A percentile compares a stretch with the other conserved stretches of the same genome.
Conservation (phyloP, 352 stramenopile genomes). For the Plasmopara muralis region DNA sequence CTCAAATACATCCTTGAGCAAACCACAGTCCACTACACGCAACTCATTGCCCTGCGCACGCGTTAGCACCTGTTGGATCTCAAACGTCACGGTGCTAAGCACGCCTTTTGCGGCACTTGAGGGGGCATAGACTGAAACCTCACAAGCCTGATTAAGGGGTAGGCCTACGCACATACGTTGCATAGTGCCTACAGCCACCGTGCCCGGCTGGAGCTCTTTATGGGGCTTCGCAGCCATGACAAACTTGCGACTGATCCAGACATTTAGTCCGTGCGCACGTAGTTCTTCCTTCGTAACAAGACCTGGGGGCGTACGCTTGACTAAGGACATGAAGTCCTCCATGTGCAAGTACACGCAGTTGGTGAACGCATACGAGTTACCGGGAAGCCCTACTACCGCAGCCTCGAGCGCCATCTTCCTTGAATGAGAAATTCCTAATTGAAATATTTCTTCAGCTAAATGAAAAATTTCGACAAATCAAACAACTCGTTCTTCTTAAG, state of each 20-base stretch:
- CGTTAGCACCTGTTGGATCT: slow-evolving; percentile 74
- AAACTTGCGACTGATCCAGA: slow-evolving; percentile 81
- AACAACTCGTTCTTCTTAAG: not conserved
- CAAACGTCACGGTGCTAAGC: slow-evolving; percentile 69
- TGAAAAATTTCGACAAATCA: no score
- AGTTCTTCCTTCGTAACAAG: slow-evolving; percentile 67
- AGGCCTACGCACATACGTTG: slow-evolving; percentile 73
- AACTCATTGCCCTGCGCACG: slow-evolving; percentile 51
- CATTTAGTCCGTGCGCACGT: slow-evolving; percentile 62
- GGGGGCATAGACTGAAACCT: slow-evolving; percentile 59
- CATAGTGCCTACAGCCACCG: slow-evolving; percentile 66
- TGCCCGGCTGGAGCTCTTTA: slow-evolving; percentile 49
- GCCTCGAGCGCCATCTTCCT: slow-evolving; percentile 48
- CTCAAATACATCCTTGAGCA: slow-evolving; percentile 67
- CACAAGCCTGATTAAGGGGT: slow-evolving; percentile 55
- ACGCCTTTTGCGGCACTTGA: slow-evolving; percentile 31
- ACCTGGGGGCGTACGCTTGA: slow-evolving; percentile 51
- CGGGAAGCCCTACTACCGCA: slow-evolving; percentile 55
- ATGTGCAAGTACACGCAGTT: slow-evolving; percentile 77
- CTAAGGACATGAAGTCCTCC: slow-evolving; percentile 68
- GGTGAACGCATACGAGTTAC: slow-evolving; percentile 76
- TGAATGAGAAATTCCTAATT: slow-evolving; percentile 9
- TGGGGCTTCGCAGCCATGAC: slow-evolving; percentile 72
- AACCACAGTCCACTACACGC: slow-evolving; percentile 63
- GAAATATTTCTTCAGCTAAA: not conserved